A percentile compares a stretch with the other conserved stretches of the same genome.
Conservation (phyloP, 1,284 basidiomycete species). For the Cutaneotrichosporon sp. region DNA sequence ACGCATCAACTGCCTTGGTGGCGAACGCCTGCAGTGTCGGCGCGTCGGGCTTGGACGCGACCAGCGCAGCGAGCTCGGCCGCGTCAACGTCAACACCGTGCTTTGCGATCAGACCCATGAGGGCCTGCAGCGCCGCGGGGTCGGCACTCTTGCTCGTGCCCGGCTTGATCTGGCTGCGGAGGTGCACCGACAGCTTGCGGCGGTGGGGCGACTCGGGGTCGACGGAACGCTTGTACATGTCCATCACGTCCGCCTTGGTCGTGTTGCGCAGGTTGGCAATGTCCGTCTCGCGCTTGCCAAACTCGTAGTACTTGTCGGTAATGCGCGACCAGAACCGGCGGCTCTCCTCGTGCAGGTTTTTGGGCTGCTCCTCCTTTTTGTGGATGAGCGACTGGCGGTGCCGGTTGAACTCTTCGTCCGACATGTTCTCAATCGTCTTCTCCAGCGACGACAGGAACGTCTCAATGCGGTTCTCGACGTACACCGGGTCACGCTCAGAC, state of each 20-base stretch:
- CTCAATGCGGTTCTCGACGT: conserved; percentile 83
- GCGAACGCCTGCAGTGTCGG: conserved; percentile 55
- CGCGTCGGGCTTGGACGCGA: conserved; percentile 52
- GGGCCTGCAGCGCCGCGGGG: conserved; percentile 59
- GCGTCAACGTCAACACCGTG: conserved; percentile 56
- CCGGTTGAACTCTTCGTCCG: conserved; percentile 58
- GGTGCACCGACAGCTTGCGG: conserved; percentile 75
- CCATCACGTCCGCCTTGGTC: conserved; percentile 71
- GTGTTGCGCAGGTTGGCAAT: conserved; percentile 59
- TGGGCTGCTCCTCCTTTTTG: conserved; percentile 67
- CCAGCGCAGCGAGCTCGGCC: conserved; percentile 49
- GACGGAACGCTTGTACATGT: conserved; percentile 65
- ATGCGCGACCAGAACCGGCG: conserved; percentile 66
- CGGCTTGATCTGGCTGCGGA: conserved; percentile 57
- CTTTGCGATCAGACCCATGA: conserved; percentile 56
- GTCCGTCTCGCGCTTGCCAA: conserved; percentile 62
- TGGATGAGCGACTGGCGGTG: conserved; percentile 61
- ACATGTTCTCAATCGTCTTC: conserved; percentile 57
- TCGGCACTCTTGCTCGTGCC: conserved; percentile 54
- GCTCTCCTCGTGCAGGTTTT: conserved; percentile 64
- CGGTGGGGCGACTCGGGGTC: conserved; percentile 65
- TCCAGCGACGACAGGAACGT: conserved; percentile 73
- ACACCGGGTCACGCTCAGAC: conserved; percentile 76
- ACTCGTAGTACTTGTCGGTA: conserved; percentile 69
- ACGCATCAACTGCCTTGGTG: conserved; percentile 30